A percentile compares a stretch with the other conserved stretches of the same genome.
These are phyloP conservation scores for Eucalyptus cloeziana DNA, from an alignment of 345 rosid genomes.

Conservation along the genomic window DNA sequence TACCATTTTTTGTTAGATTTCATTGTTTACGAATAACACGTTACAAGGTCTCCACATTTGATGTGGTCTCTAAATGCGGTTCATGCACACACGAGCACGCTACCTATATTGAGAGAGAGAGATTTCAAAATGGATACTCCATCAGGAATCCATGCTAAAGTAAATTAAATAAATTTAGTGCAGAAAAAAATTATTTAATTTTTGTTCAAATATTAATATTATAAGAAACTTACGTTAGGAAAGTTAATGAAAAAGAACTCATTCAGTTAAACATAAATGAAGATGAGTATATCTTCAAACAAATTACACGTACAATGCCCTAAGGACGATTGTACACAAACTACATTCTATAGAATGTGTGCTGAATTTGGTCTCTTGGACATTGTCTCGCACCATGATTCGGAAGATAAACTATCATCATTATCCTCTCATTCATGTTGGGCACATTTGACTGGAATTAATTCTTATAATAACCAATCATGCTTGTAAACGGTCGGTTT, in stretches of 20 bases:
- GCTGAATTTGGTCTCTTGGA: neutral
- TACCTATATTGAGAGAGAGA: neutral
- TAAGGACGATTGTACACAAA: neutral
- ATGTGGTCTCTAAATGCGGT: neutral
- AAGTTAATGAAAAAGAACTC: neutral
- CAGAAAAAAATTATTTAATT: neutral
- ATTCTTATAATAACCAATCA: neutral
- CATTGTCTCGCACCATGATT: neutral
- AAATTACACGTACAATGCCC: neutral
- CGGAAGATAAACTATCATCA: neutral
- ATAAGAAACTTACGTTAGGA: neutral
- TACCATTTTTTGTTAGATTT: neutral
- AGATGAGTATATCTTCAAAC: neutral
- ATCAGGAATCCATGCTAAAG: neutral
- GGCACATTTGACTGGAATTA: neutral
- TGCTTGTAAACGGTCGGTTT: neutral
- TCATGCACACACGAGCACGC: neutral
- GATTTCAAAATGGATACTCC: neutral
- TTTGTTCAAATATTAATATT: neutral
- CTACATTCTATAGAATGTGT: neutral
- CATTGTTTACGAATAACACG: neutral
- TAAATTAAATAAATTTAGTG: neutral
- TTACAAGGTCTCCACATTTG: neutral
- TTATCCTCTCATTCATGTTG: neutral
- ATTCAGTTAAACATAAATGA: neutral